Percentiles rank a stretch among this genome's conserved stretches.
These are phyloP conservation scores for Bauhinia variegata DNA, from an alignment of 306 rosid species.

Conservation along the genomic window DNA sequence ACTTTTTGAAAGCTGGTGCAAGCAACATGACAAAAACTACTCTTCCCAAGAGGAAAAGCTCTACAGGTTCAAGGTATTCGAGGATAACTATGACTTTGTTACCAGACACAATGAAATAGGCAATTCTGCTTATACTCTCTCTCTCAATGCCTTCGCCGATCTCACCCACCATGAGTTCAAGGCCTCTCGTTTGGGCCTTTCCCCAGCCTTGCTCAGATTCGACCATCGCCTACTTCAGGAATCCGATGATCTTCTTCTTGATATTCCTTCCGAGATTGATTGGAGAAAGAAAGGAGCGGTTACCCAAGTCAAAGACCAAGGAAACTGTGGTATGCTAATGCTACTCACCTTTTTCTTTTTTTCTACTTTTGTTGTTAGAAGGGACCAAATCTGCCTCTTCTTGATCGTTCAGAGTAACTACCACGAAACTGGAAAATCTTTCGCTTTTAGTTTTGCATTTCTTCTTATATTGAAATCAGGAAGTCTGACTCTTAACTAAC, in stretches of 20 bases:
- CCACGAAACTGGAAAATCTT: constrained; percentile 4
- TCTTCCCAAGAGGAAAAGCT: constrained; percentile 60
- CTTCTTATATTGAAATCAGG: neutral
- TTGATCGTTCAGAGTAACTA: neutral
- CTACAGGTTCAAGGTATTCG: constrained; percentile 60
- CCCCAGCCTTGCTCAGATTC: constrained; percentile 47
- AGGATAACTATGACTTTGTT: constrained; percentile 66
- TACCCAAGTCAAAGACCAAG: constrained; percentile 80
- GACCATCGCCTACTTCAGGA: constrained; percentile 22
- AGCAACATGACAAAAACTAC: constrained; percentile 64
- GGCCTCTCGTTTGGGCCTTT: constrained; percentile 71
- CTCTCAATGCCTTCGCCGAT: constrained; percentile 84
- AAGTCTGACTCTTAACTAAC: neutral
- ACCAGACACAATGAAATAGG: constrained; percentile 52
- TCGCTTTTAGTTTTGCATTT: constrained; percentile 6
- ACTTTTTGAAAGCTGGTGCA: constrained; percentile 72
- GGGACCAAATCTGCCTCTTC: neutral
- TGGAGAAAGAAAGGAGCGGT: constrained; percentile 85
- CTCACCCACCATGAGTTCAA: constrained; percentile 83
- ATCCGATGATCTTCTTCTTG: constrained; percentile 3
- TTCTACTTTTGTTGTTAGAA: neutral
- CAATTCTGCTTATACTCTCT: constrained; percentile 62
- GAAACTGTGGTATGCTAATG: constrained; percentile 69
- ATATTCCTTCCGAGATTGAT: constrained; percentile 73
- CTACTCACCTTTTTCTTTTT: neutral